Evolutionary conservation across 1,284 basidiomycete species (phyloP).

Genomic region (Apiotrichum laibachii): DNA sequence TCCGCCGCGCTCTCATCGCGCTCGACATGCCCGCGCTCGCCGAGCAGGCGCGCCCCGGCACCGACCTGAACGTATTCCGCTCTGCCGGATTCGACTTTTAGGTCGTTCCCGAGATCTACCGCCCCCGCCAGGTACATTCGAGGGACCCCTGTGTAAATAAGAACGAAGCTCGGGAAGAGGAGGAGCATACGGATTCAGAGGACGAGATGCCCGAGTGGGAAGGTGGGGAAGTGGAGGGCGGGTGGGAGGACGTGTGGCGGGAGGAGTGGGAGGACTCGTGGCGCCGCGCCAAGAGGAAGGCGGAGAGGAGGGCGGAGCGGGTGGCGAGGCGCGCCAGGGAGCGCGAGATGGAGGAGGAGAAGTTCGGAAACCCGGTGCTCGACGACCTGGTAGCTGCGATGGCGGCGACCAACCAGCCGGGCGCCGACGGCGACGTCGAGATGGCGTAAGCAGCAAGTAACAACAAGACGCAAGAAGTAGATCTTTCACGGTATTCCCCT

Average conservation of each 20-base stretch:
- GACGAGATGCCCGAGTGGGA: background rate
- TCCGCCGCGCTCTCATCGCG: slow-evolving; percentile 73
- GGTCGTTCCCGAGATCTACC: background rate
- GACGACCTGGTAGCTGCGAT: no score
- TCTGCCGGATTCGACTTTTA: slow-evolving; percentile 78
- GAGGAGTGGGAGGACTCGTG: background rate
- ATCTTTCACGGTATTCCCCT: no score
- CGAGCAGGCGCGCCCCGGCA: slow-evolving; percentile 54
- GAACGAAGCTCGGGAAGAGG: background rate
- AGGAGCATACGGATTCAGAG: background rate
- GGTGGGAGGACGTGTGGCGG: background rate
- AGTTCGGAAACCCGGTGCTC: no score
- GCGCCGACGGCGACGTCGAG: no score
- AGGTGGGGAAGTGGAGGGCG: background rate
- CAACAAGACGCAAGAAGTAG: no score
- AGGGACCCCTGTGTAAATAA: background rate
- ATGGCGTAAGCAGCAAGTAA: no score
- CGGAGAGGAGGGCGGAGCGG: background rate
- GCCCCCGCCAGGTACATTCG: background rate
- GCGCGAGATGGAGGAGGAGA: no score
- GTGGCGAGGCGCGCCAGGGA: background rate
- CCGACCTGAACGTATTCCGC: slow-evolving; percentile 67
- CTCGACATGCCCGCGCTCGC: slow-evolving; percentile 62
- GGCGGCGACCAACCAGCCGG: no score
- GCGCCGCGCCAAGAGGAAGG: background rate